phyloP scores from a whole-genome alignment of 768 basidiomycete species.

The Fibroporia radiculosa region DNA sequence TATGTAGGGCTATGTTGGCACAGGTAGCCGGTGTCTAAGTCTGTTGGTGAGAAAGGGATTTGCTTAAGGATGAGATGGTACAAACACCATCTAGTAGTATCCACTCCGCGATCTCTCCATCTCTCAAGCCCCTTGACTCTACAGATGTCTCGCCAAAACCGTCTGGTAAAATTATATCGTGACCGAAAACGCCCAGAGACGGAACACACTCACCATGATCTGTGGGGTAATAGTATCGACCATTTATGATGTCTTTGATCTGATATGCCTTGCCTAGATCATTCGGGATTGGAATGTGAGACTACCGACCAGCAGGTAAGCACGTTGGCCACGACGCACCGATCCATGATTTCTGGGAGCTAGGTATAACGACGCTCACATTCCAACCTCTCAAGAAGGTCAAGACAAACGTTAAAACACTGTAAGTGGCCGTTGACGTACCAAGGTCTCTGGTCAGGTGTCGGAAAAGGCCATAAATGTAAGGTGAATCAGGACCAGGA shows the following conservation, averaged over 20 bases:
- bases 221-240: constrained; percentile 71
- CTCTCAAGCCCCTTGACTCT: constrained; percentile 55
- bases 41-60: too few species aligned
- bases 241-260: constrained; percentile 63
- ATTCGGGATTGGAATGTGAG: too few species aligned
- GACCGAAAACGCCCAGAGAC: background rate
- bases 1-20: constrained; percentile 84
- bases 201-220: constrained; percentile 34
- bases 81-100: constrained; percentile 79
- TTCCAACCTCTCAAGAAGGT: constrained; percentile 49
- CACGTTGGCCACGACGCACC: constrained; percentile 34
- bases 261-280: constrained; percentile 69
- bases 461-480: constrained; percentile 62
- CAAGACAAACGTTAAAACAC: constrained; percentile 1
- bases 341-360: constrained; percentile 83
- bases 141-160: constrained; percentile 61
- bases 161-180: constrained; percentile 28
- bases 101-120: constrained; percentile 85
- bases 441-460: constrained; percentile 54
- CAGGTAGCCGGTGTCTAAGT: constrained; percentile 87
- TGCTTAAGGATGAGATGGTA: constrained; percentile 6
- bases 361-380: constrained; percentile 74
- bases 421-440: constrained; percentile 21
- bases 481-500: constrained; percentile 65
- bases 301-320: background rate